Evolutionary conservation across 805 yeast species (phyloP).

Genomic region (Wickerhamiella slavikovae): DNA sequence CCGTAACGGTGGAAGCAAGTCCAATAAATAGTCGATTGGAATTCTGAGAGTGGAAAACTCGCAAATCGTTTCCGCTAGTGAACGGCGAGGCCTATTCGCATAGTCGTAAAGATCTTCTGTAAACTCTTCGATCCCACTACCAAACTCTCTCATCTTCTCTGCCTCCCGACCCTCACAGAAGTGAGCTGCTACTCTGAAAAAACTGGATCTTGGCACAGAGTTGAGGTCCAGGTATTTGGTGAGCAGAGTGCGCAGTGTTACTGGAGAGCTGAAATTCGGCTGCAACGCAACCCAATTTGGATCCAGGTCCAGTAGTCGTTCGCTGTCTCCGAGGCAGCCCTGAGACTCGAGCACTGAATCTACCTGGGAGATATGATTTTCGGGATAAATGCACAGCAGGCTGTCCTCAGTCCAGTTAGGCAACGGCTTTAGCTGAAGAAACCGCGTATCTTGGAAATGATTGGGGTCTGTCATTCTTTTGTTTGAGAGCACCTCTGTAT

Average conservation of each 20-base stretch:
- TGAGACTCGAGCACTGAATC: slow-evolving; percentile 44
- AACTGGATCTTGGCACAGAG: slow-evolving; percentile 67
- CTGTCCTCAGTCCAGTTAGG: neutral
- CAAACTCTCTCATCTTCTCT: slow-evolving; percentile 59
- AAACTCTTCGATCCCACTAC: slow-evolving; percentile 39
- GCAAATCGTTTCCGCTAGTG: slow-evolving; percentile 58
- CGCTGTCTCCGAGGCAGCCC: slow-evolving; percentile 56
- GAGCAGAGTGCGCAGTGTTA: slow-evolving; percentile 53
- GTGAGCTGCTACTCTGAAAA: slow-evolving; percentile 54
- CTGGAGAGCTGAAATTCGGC: slow-evolving; percentile 30
- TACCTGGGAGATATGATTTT: slow-evolving; percentile 45
- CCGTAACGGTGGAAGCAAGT: slow-evolving; percentile 54
- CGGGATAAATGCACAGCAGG: slow-evolving; percentile 33
- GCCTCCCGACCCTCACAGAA: slow-evolving; percentile 61
- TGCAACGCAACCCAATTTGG: slow-evolving; percentile 14
- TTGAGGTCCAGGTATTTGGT: slow-evolving; percentile 66
- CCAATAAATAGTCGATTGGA: slow-evolving; percentile 58
- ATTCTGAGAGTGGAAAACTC: slow-evolving; percentile 63
- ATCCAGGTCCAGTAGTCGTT: slow-evolving; percentile 27
- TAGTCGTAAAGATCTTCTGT: slow-evolving; percentile 73
- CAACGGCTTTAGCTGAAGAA: slow-evolving; percentile 25
- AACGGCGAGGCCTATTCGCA: slow-evolving; percentile 83
- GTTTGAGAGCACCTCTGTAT: slow-evolving; percentile 32
- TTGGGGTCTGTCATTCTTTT: slow-evolving; percentile 40
- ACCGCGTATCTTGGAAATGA: slow-evolving; percentile 85